phyloP scores from a whole-genome alignment of 192 early-diverging fungal species.

The Thoreauomyces humboldtii region DNA sequence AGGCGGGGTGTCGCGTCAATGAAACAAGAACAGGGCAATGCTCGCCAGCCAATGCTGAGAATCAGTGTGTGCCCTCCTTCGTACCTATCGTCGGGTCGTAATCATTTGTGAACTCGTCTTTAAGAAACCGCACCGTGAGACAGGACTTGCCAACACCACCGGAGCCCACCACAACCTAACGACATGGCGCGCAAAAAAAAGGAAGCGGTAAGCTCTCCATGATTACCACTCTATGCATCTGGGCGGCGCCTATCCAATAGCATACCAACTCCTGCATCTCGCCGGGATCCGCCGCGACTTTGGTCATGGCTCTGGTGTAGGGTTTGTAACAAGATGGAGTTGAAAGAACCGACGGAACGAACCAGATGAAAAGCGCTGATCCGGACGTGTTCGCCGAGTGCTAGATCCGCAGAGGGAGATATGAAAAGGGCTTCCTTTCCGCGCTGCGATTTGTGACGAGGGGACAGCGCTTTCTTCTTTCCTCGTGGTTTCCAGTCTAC shows the following conservation, averaged over 20 bases:
- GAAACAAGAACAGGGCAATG: not conserved
- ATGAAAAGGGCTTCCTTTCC: no score
- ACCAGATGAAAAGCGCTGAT: no score
- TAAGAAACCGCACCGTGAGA: conserved; percentile 57
- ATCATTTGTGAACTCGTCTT: conserved; percentile 58
- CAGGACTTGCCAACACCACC: conserved; percentile 64
- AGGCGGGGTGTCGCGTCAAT: not conserved
- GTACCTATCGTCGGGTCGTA: conserved; percentile 58
- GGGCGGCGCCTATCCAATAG: not conserved
- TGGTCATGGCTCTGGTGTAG: conserved; percentile 25
- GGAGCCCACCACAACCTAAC: conserved; percentile 60
- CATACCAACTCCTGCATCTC: conserved; percentile 37
- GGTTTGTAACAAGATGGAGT: no score
- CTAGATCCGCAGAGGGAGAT: no score
- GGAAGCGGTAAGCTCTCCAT: no score
- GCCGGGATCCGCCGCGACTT: conserved; percentile 27
- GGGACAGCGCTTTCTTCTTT: no score
- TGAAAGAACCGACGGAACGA: no score
- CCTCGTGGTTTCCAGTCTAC: no score
- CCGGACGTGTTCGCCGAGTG: no score
- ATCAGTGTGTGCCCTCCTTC: no score
- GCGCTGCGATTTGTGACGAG: no score
- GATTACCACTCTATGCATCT: not conserved
- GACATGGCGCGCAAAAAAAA: no score
- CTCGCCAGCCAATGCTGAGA: not conserved